Base-by-base conservation (phyloP, 2,329 filamentous ascomycete genomes). In the Ophiostoma ulmi region DNA sequence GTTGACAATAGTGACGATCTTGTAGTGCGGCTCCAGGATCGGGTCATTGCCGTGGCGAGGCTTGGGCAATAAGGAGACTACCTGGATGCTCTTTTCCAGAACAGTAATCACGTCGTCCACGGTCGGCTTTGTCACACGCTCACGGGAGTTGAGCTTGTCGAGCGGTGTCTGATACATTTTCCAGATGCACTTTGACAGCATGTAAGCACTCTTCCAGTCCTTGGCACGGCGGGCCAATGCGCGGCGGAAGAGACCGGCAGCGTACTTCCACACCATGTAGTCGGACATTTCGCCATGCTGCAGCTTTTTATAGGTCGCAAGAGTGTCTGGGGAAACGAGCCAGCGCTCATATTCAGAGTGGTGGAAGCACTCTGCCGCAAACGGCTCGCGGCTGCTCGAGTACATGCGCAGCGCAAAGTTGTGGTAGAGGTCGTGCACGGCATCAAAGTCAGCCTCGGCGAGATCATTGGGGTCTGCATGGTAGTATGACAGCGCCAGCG, bases 11-110 rank as follows among this genome's bases (percentile, higher is more conserved):
- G 91, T 91, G 48, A 95, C 86, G 26, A 97, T 89, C 80, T 97
- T 97, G 83, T 96, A 97, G 77, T 97, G 93, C 3, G 94, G 94
- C 78, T 97, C 94, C 20, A 97, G 85, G 35, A 96, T 89, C 0
- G 92, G 93, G 72, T 97, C 93, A 72, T 81, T 81, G 26, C 85
- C 88, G 77, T 84, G 82, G 17, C 85, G 81, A 5, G 85, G 85
- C 73, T 87, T 87, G 38, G 85, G 84, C 39, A 85, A 78, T 22
- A 80, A 81, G 7, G 81, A 80, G 1, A 85, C 85, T 1, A 85
- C 81, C 70, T 83, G 77, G 26, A 88, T 80, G 1, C 85, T 80
- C 71, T 81, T 82, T 73, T 87, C 84, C 2, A 88, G 80, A 0
- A 83, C 81, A 2, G 78, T 75, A n/a, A 88, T 73, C 6, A 88